These are phyloP conservation scores for Phytophthora syringae DNA, from an alignment of 352 stramenopile genomes.

Conservation along the genomic window DNA sequence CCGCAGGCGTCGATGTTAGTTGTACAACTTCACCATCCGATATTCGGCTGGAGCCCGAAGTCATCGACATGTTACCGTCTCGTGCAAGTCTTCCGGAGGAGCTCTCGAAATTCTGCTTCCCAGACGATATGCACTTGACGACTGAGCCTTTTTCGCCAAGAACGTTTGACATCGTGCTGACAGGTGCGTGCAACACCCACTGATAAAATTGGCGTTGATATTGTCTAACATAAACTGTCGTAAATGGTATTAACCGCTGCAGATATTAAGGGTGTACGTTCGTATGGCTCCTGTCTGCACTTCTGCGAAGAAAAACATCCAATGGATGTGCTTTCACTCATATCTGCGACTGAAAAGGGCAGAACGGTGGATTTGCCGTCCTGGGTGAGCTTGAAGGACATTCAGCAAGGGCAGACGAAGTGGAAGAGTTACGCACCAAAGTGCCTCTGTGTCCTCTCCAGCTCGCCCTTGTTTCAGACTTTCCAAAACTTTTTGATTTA, in stretches of 20 bases:
- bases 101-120: constrained; percentile 79
- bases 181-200: constrained; percentile 41
- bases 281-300: constrained; percentile 69
- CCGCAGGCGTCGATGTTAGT: constrained; percentile 39
- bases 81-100: constrained; percentile 59
- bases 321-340: constrained; percentile 68
- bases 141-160: constrained; percentile 46
- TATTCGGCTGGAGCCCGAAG: constrained; percentile 55
- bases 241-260: neutral
- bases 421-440: constrained; percentile 69
- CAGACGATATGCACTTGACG: constrained; percentile 58
- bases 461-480: constrained; percentile 61
- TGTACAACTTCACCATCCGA: constrained; percentile 47
- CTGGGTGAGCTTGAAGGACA: constrained; percentile 76
- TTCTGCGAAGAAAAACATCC: constrained; percentile 69
- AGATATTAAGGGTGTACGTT: constrained; percentile 65
- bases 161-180: constrained; percentile 77
- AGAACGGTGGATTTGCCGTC: constrained; percentile 54
- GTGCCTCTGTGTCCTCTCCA: constrained; percentile 69
- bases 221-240: neutral
- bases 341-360: constrained; percentile 51
- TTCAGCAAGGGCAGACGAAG: constrained; percentile 63
- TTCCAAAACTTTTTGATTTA: constrained; percentile 53
- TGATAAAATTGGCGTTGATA: no score
- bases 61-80: constrained; percentile 60